Percentiles rank a stretch among this genome's conserved stretches.
These are phyloP conservation scores for Psidium guajava DNA, from an alignment of 345 rosid genomes.

Conservation along the genomic window DNA sequence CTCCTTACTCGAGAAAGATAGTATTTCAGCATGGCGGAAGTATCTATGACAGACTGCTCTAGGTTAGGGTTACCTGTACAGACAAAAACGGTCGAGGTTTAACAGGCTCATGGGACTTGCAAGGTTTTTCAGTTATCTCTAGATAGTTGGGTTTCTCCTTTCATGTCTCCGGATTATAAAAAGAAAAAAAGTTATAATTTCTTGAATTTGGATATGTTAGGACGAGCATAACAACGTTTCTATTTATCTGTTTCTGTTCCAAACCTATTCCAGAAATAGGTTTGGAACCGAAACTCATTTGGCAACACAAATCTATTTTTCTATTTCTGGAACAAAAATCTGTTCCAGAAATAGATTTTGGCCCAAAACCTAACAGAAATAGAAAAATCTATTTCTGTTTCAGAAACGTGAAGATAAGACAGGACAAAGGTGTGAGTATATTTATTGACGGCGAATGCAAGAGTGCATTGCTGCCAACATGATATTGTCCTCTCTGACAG, in stretches of 20 bases:
- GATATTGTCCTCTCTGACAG: neutral
- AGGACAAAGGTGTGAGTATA: neutral
- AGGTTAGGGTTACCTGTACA: neutral
- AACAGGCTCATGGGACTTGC: neutral
- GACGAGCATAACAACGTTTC: no score
- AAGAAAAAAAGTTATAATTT: neutral
- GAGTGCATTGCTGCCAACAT: neutral
- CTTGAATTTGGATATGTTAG: neutral
- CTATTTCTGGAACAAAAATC: no score
- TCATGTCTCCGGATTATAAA: neutral
- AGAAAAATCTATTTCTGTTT: no score
- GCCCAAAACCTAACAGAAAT: no score
- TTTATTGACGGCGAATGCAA: neutral
- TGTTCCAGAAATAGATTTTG: no score
- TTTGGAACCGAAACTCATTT: no score
- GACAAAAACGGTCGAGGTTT: neutral
- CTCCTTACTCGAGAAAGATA: neutral
- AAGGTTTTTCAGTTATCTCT: neutral
- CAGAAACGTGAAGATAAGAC: neutral
- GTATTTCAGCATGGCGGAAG: neutral
- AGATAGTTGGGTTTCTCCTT: neutral
- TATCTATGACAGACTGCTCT: neutral
- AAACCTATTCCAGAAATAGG: no score
- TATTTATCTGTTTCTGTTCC: no score
- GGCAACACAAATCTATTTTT: no score